Percentiles rank a stretch among this genome's conserved stretches.
These are phyloP conservation scores for Fusarium nelsonii DNA, from an alignment of 2,329 filamentous ascomycete genomes.

Conservation along the genomic window DNA sequence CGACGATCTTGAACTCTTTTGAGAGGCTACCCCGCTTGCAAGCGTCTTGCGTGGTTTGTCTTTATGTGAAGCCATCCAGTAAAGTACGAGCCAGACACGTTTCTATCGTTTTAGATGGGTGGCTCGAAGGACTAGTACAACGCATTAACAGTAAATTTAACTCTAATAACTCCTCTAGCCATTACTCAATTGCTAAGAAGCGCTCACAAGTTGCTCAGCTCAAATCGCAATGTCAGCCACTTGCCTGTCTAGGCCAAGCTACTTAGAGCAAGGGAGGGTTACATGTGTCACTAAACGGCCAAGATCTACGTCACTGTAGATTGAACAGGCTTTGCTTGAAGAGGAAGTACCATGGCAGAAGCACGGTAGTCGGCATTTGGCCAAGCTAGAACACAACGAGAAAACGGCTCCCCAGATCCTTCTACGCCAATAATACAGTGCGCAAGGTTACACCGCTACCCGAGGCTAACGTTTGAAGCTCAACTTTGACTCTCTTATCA, in stretches of 20 bases:
- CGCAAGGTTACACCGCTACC: not conserved
- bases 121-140: not conserved
- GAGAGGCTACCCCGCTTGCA: conserved; percentile 21
- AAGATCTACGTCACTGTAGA: conserved; percentile 17
- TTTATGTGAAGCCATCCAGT: not conserved
- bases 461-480: not conserved
- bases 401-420: not conserved
- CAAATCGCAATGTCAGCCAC: conserved; percentile 16
- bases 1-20: conserved; percentile 35
- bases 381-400: not conserved
- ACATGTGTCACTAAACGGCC: conserved; percentile 8
- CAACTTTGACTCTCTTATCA: not conserved
- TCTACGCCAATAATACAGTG: not conserved
- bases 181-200: not conserved
- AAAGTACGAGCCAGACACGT: not conserved
- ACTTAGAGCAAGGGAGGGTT: conserved; percentile 16
- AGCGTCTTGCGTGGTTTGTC: conserved; percentile 13
- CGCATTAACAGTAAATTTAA: not conserved
- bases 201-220: not conserved
- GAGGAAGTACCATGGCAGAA: conserved; percentile 7
- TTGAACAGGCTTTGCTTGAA: not conserved
- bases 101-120: not conserved
- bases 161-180: conserved; percentile 9
- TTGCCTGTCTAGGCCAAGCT: conserved; percentile 13
- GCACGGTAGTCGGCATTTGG: not conserved